phyloP scores from a whole-genome alignment of 2,329 filamentous ascomycete species.

The Lasiodiplodia sp. region DNA sequence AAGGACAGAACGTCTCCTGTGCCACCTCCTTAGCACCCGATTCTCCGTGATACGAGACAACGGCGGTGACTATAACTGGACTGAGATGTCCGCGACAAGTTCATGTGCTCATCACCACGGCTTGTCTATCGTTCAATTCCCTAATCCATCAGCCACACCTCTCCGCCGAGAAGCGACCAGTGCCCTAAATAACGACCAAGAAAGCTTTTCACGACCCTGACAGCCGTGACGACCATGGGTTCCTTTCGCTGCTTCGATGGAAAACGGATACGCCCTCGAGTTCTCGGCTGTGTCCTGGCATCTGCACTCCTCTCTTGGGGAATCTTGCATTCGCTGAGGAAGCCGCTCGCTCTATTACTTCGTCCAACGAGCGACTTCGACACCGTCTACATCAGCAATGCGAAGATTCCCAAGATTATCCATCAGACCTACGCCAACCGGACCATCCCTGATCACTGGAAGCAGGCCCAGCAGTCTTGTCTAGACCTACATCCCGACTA shows the following conservation, averaged over 20 bases:
- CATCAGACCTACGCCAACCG: constrained; percentile 79
- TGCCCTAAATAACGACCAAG: neutral
- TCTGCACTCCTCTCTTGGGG: neutral
- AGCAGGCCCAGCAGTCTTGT: constrained; percentile 70
- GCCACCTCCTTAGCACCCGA: neutral
- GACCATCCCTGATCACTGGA: constrained; percentile 72
- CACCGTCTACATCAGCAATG: neutral
- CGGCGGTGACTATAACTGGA: neutral
- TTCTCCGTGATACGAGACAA: neutral
- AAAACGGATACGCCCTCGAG: neutral
- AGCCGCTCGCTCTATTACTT: neutral
- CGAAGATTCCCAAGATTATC: constrained; percentile 73
- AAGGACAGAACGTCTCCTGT: neutral
- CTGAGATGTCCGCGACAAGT: neutral
- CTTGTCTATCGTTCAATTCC: neutral
- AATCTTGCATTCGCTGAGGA: neutral
- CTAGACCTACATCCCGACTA: constrained; percentile 72
- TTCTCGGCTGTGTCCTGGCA: neutral
- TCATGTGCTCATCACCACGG: neutral
- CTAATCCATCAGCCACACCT: neutral
- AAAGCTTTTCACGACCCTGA: neutral
- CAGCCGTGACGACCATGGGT: neutral
- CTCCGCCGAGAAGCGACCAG: neutral
- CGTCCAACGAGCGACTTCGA: neutral
- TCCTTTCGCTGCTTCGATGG: neutral